Percentiles rank a stretch among this genome's conserved stretches.
phyloP scores from a whole-genome alignment of 768 basidiomycete species.

The Hericium alpestre region DNA sequence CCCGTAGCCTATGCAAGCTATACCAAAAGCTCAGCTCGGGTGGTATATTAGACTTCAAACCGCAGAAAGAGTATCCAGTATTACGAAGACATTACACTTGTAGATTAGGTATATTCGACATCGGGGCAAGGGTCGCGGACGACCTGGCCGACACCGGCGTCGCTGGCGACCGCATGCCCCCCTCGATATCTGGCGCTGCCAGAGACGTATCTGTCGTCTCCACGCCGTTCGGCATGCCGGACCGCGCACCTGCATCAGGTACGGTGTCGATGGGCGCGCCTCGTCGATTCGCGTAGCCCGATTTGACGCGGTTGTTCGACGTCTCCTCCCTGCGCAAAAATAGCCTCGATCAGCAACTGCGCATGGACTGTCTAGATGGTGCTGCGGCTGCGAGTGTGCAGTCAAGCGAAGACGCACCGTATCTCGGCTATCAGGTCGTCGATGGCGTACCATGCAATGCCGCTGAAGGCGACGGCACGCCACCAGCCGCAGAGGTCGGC shows the following conservation, averaged over 20 bases:
- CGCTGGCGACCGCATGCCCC: neutral
- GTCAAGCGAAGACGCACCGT: conserved; percentile 33
- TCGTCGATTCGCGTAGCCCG: conserved; percentile 48
- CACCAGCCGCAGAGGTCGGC: conserved; percentile 65
- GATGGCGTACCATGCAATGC: conserved; percentile 64
- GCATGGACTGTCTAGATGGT: conserved; percentile 1
- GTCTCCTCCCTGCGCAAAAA: conserved; percentile 52
- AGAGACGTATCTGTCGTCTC: conserved; percentile 50
- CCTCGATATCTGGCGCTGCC: conserved; percentile 22
- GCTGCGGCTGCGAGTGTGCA: neutral
- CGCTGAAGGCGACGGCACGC: conserved; percentile 54
- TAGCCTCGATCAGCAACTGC: neutral
- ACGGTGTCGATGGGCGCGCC: conserved; percentile 64
- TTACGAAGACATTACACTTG: conserved; percentile 1
- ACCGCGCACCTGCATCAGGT: conserved; percentile 57
- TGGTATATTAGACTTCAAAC: too few species aligned
- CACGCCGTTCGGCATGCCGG: conserved; percentile 52
- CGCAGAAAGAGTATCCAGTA: neutral
- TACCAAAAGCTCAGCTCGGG: too few species aligned
- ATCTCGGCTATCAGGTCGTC: conserved; percentile 78
- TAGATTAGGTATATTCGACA: neutral
- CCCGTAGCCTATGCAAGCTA: too few species aligned
- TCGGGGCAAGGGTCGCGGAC: neutral
- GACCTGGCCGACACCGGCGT: neutral
- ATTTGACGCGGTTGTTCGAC: conserved; percentile 78